These are phyloP conservation scores for Mycocentrospora acerina DNA, from an alignment of 2,329 filamentous ascomycete genomes.

Conservation along the genomic window DNA sequence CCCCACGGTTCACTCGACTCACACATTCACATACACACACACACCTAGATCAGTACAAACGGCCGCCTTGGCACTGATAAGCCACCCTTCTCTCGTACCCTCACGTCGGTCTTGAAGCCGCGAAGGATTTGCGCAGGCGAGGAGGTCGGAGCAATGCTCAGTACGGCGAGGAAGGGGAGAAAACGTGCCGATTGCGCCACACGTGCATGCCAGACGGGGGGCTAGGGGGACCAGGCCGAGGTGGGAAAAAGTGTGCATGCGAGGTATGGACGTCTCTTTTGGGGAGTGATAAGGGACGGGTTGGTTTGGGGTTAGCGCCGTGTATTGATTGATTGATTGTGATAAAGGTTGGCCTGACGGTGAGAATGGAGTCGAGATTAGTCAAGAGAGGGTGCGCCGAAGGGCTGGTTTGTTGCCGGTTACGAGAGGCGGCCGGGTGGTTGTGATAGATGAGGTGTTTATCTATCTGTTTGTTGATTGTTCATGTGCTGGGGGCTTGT, in stretches of 20 bases:
- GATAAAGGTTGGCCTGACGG: conserved; percentile 26
- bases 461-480: conserved; percentile 17
- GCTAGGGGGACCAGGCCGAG: conserved; percentile 11
- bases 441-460: conserved; percentile 4
- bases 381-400: conserved; percentile 5
- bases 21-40: no score
- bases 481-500: no score
- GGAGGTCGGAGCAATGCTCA: conserved; percentile 11
- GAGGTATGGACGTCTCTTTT: conserved; percentile 18
- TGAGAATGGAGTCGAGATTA: conserved; percentile 16
- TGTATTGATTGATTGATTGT: no score
- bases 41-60: conserved; percentile 18
- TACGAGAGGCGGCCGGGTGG: conserved; percentile 13
- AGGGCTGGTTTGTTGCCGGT: conserved; percentile 13
- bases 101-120: conserved; percentile 7
- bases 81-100: conserved; percentile 4
- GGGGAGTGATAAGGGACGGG: conserved; percentile 16
- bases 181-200: conserved; percentile 9
- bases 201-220: conserved; percentile 10
- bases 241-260: conserved; percentile 8
- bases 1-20: no score
- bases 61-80: conserved; percentile 38
- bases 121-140: conserved; percentile 9
- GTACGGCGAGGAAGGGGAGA: conserved; percentile 1
- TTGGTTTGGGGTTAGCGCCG: conserved; percentile 11